phyloP scores from a whole-genome alignment of 2,329 filamentous ascomycete genomes.

The Colletotrichum musae region DNA sequence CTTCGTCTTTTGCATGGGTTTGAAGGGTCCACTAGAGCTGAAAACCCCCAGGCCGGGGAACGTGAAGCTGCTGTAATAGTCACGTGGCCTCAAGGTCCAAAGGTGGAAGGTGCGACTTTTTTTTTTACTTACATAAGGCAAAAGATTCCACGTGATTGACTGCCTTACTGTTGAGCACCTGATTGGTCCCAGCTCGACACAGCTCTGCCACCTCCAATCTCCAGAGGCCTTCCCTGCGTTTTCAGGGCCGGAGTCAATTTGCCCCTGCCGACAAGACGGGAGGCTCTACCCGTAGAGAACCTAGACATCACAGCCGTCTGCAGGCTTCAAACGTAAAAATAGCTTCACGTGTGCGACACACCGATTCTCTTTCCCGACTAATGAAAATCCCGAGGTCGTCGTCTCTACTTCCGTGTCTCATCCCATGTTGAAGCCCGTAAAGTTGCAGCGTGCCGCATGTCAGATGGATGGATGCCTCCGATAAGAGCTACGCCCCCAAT shows the following conservation, averaged over 20 bases:
- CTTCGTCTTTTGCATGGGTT: constrained; percentile 26
- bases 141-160: constrained; percentile 12
- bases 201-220: not conserved
- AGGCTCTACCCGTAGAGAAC: not conserved
- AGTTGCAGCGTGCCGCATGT: constrained; percentile 36
- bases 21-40: constrained; percentile 14
- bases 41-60: constrained; percentile 17
- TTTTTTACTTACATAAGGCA: not conserved
- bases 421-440: constrained; percentile 23
- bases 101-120: too few species aligned
- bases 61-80: not conserved
- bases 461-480: constrained; percentile 17
- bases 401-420: constrained; percentile 16
- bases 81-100: constrained; percentile 2
- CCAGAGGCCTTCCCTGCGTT: constrained; percentile 4
- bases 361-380: not conserved
- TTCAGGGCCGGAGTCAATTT: constrained; percentile 1
- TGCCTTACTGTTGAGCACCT: not conserved
- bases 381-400: constrained; percentile 25
- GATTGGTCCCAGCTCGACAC: constrained; percentile 1
- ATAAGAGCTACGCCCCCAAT: constrained; percentile 20
- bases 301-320: not conserved
- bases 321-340: constrained; percentile 4
- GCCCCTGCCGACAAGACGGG: not conserved
- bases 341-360: constrained; percentile 12